Evolutionary conservation across 2,329 filamentous ascomycete genomes (phyloP), one percentile per base, ranked within the genome.

Genomic region (Aureobasidium namibiae): DNA sequence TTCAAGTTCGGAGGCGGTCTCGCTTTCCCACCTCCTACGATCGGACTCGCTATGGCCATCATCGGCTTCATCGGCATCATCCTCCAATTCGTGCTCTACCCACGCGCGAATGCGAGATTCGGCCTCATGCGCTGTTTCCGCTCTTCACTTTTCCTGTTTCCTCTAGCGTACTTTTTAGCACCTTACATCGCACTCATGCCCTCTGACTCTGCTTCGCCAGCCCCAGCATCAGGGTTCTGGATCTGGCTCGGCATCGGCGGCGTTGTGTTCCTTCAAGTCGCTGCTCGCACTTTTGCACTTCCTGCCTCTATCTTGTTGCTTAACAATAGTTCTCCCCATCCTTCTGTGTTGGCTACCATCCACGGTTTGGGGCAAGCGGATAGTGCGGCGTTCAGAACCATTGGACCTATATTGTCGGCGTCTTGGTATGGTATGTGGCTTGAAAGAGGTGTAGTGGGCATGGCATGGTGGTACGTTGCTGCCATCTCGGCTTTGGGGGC

Each of bases 21-120:
- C 0, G 88, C 88, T n/a, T 80, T 94, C 56, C 82, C 82, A 0
- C 85, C 88, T 0, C 79, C 81, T 1, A 81, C 82, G 2, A 87
- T 94, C 33, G 89, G 89, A n/a, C 74, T 89, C 44, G 87, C 88
- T 4, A 90, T 92, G 75, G 85, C 89, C 2, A 85, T 88, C 54
- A 80, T 94, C 16, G 90, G 89, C 9, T 73, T 82, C 50, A 84
- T 92, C 44, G 90, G 90, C n/a, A 86, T 94, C 38, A 74, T 78
- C 0, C 76, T 94, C 46, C 87, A 90, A 68, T 79, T 90, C 23
- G 77, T 88, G 52, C 73, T 90, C 10, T 92, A 92, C 68, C 88
- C 89, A 1, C 73, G 74, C 31, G 74, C 90, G 18, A 88, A 88
- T 48, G 75, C 78, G 1, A 80, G 80, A 2, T 79, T 90, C 1